These are phyloP conservation scores for Panaeolus cyanescens DNA, from an alignment of 768 basidiomycete species.

Conservation along the genomic window DNA sequence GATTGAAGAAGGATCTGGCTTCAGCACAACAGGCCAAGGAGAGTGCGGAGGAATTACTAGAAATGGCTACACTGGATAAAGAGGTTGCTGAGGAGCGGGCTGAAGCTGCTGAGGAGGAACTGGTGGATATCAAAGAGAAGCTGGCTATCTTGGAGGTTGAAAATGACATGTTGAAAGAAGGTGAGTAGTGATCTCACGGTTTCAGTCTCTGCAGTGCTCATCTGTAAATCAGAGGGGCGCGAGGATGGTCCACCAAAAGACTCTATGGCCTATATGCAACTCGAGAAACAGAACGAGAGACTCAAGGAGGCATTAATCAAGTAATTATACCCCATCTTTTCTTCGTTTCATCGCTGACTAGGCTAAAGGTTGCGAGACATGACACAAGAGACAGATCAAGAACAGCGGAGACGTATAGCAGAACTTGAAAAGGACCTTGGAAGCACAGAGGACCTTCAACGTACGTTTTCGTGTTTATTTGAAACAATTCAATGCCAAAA, in stretches of 20 bases:
- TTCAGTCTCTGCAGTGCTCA: not conserved
- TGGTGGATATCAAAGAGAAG: conserved; percentile 79
- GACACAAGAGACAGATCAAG: conserved; percentile 84
- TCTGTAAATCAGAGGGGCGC: conserved; percentile 18
- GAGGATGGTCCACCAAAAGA: conserved; percentile 45
- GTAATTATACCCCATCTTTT: conserved; percentile 37
- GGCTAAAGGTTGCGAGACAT: conserved; percentile 80
- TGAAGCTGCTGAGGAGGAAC: conserved; percentile 74
- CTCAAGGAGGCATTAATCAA: conserved; percentile 92
- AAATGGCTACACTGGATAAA: conserved; percentile 94
- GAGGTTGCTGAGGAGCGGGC: conserved; percentile 95
- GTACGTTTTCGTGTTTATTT: conserved; percentile 37
- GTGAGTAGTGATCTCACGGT: conserved; percentile 17
- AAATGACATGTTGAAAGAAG: conserved; percentile 74
- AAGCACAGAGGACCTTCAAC: conserved; percentile 76
- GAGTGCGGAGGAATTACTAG: conserved; percentile 87
- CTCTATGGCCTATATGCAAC: conserved; percentile 74
- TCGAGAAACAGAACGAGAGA: conserved; percentile 96
- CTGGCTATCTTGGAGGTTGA: conserved; percentile 84
- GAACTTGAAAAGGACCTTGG: conserved; percentile 92
- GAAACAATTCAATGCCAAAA: conserved; percentile 5
- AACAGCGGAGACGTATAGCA: conserved; percentile 74
- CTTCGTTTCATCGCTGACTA: not conserved
- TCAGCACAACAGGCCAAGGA: conserved; percentile 77
- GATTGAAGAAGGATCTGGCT: conserved; percentile 72